Percentiles rank a stretch among this genome's conserved stretches.
phyloP scores from a whole-genome alignment of 805 yeast genomes.

The Yarrowia sp. region DNA sequence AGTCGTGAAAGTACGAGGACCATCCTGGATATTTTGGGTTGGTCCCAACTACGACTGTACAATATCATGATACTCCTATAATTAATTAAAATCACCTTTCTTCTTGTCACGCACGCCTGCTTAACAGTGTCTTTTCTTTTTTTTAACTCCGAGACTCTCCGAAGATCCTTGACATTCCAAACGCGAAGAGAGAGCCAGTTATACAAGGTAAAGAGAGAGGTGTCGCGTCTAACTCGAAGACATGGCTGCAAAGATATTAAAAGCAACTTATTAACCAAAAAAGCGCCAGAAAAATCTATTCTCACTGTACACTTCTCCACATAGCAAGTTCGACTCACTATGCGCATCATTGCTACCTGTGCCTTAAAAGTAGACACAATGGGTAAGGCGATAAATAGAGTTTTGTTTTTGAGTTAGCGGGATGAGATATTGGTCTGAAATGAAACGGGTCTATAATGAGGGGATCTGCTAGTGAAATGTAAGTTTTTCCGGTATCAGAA shows the following conservation, averaged over 20 bases:
- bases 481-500: no score
- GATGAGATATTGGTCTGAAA: background rate
- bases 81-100: background rate
- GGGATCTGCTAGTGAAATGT: no score
- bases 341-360: background rate
- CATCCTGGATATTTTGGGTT: no score
- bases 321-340: background rate
- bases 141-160: background rate
- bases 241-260: background rate
- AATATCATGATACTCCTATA: background rate
- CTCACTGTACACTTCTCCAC: background rate
- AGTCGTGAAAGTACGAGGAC: no score
- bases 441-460: background rate
- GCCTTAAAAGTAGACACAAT: background rate
- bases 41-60: no score
- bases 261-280: background rate
- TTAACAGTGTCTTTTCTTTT: background rate
- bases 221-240: background rate
- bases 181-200: conserved; percentile 4
- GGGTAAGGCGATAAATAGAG: background rate
- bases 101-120: background rate
- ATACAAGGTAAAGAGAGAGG: background rate
- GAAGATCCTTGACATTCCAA: conserved; percentile 12
- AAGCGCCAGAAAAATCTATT: background rate
- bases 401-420: background rate